These are phyloP conservation scores for Zoysia pacifica DNA, from an alignment of 176 grass and related monocot species.

Conservation along the genomic window DNA sequence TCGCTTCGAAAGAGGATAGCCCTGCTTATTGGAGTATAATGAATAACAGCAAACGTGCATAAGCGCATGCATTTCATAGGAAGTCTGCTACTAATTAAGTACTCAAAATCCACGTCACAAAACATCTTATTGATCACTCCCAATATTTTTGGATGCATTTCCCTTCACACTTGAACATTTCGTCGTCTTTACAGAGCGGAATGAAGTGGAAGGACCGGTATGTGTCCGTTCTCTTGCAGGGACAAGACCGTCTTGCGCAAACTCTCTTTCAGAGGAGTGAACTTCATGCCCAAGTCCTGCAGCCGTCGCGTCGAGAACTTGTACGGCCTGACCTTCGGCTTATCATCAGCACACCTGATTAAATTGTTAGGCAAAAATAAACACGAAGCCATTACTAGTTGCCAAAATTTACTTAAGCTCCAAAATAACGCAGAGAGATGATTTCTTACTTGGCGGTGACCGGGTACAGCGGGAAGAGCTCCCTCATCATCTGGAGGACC, in stretches of 20 bases:
- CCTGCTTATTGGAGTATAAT: no score
- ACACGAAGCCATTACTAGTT: no score
- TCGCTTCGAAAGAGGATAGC: no score
- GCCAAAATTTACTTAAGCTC: no score
- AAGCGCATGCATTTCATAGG: no score
- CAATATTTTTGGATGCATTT: neutral
- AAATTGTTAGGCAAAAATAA: neutral
- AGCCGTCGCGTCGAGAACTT: constrained; percentile 22
- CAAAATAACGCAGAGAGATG: no score
- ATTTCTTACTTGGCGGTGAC: constrained; percentile 1
- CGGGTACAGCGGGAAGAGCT: constrained; percentile 27
- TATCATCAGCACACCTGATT: constrained; percentile 9
- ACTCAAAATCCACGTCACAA: no score
- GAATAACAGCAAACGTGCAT: no score
- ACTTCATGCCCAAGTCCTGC: constrained; percentile 25
- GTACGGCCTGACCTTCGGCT: constrained; percentile 23
- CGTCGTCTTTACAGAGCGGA: neutral
- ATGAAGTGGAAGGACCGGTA: neutral
- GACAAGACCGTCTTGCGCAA: constrained; percentile 23
- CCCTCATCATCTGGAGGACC: constrained; percentile 3
- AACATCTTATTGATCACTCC: no score
- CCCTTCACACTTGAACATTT: neutral
- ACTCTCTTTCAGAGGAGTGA: constrained; percentile 34
- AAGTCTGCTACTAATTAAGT: no score
- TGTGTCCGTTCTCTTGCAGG: constrained; percentile 16